These are phyloP conservation scores for Spatholobus suberectus DNA, from an alignment of 306 rosid species.

Conservation along the genomic window DNA sequence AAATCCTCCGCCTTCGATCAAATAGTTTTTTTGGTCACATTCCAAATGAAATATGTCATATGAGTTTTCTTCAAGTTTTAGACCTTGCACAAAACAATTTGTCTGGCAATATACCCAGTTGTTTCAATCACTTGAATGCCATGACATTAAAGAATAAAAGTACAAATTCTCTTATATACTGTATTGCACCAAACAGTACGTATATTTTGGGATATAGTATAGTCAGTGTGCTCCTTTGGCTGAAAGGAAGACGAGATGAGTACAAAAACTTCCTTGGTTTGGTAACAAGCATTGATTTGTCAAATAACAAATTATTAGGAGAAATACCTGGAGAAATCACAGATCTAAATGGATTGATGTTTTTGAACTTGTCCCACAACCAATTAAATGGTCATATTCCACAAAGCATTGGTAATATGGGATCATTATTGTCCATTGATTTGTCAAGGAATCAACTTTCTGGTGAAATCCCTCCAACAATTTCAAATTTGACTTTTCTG, in stretches of 20 bases:
- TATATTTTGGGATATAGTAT: not conserved
- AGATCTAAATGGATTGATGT: not conserved
- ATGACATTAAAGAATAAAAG: slow-evolving; percentile 8
- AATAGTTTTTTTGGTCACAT: not conserved
- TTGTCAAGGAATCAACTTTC: slow-evolving; percentile 43
- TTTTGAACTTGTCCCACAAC: slow-evolving; percentile 43
- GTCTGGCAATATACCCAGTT: slow-evolving; percentile 28
- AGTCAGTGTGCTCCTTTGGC: not conserved
- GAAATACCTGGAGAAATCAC: not conserved
- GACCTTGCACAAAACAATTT: slow-evolving; percentile 41
- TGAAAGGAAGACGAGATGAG: not conserved
- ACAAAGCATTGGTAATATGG: slow-evolving; percentile 20
- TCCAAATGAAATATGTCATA: not conserved
- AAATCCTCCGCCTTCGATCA: slow-evolving; percentile 7
- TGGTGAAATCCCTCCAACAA: slow-evolving; percentile 40
- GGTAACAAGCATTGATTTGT: not conserved
- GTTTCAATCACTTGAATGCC: slow-evolving; percentile 36
- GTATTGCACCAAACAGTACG: not conserved
- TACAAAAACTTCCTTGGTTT: not conserved
- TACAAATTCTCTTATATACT: not conserved
- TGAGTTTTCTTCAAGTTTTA: slow-evolving; percentile 11
- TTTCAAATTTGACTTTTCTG: slow-evolving; percentile 27
- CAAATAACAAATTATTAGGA: not conserved
- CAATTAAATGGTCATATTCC: slow-evolving; percentile 40
- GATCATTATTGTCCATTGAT: slow-evolving; percentile 14